Conservation (phyloP, 371 early-diverging fungal species). For the Mucor mucedo region DNA sequence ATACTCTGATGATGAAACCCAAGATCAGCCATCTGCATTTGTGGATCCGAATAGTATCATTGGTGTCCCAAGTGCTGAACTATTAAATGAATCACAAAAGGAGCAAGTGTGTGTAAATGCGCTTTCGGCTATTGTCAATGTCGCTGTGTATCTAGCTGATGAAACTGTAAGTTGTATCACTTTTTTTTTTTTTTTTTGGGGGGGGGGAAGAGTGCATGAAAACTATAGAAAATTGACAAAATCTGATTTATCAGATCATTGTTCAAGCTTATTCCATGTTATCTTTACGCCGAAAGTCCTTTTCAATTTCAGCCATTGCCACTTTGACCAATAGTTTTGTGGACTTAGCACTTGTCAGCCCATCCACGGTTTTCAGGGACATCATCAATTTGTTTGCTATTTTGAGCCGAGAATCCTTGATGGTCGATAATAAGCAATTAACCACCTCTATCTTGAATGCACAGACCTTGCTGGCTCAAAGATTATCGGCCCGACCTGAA, state of each 20-base stretch:
- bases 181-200: too few relatives aligned
- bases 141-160: conserved; percentile 69
- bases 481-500: conserved; percentile 57
- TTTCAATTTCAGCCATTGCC: conserved; percentile 46
- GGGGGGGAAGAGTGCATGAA: too few relatives aligned
- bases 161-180: conserved; percentile 51
- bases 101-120: conserved; percentile 63
- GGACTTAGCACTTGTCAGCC: conserved; percentile 56
- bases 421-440: conserved; percentile 52
- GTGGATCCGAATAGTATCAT: conserved; percentile 15
- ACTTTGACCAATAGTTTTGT: conserved; percentile 54
- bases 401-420: conserved; percentile 49
- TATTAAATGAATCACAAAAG: conserved; percentile 47
- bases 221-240: too few relatives aligned
- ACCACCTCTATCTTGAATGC: conserved; percentile 41
- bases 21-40: neutral
- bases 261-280: conserved; percentile 59
- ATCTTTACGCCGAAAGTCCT: conserved; percentile 51
- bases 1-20: conserved; percentile 33
- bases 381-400: conserved; percentile 59
- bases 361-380: conserved; percentile 54
- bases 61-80: conserved; percentile 35
- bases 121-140: conserved; percentile 64
- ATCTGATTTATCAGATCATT: conserved; percentile 41
- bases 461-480: conserved; percentile 55